Evolutionary conservation across 2,329 filamentous ascomycete species (phyloP).

Genomic region (Exophiala sp.): DNA sequence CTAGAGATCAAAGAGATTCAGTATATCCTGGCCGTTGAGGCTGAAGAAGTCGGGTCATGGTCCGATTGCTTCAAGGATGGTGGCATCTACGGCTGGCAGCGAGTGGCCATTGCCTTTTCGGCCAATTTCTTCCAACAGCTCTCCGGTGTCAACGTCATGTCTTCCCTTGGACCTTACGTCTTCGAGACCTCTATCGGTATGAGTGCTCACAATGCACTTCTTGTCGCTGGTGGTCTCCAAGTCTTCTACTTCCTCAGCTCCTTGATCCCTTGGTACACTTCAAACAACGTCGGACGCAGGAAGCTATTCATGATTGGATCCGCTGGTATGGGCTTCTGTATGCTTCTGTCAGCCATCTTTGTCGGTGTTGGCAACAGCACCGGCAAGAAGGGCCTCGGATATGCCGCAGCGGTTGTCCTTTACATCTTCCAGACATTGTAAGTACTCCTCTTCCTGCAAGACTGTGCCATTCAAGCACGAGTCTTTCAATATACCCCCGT

Average conservation of each 20-base stretch:
- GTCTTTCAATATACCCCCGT: too few species aligned
- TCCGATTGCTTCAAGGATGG: slow-evolving; percentile 34
- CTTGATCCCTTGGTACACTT: slow-evolving; percentile 49
- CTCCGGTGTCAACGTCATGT: slow-evolving; percentile 44
- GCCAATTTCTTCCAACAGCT: slow-evolving; percentile 41
- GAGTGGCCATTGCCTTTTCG: slow-evolving; percentile 46
- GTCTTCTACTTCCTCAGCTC: slow-evolving; percentile 55
- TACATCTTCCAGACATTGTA: slow-evolving; percentile 56
- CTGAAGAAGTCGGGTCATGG: slow-evolving; percentile 32
- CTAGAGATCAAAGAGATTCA: slow-evolving; percentile 39
- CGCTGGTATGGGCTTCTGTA: slow-evolving; percentile 42
- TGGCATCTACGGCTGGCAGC: slow-evolving; percentile 37
- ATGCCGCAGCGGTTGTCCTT: slow-evolving; percentile 51
- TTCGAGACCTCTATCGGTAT: slow-evolving; percentile 44
- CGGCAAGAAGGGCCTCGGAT: slow-evolving; percentile 33
- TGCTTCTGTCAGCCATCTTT: slow-evolving; percentile 55
- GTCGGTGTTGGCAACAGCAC: slow-evolving; percentile 32
- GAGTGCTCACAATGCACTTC: slow-evolving; percentile 39
- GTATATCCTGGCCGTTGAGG: slow-evolving; percentile 30
- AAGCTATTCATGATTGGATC: slow-evolving; percentile 15
- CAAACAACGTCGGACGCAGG: slow-evolving; percentile 14
- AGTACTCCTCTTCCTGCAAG: too few species aligned
- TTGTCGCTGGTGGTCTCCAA: slow-evolving; percentile 52
- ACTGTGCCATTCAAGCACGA: too few species aligned
- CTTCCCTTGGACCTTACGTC: slow-evolving; percentile 34